phyloP scores from a whole-genome alignment of 2,329 filamentous ascomycete genomes.

The Colletotrichum trifolii region DNA sequence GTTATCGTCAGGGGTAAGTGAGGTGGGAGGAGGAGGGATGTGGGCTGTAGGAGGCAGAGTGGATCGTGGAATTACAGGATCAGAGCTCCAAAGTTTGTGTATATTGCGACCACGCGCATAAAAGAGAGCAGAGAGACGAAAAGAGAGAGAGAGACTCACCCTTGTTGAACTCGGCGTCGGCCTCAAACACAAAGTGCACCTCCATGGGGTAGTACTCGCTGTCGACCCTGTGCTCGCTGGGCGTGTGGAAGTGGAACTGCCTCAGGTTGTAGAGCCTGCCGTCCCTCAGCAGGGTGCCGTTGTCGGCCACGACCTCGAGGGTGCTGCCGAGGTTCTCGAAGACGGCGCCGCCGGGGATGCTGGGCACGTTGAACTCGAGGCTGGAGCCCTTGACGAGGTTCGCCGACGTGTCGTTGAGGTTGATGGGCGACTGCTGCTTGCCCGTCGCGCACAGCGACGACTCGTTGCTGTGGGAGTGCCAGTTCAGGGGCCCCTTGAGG shows the following conservation, averaged over 20 bases:
- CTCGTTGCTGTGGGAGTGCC: conserved; percentile 56
- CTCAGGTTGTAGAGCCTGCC: conserved; percentile 54
- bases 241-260: conserved; percentile 72
- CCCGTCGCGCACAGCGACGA: conserved; percentile 62
- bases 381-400: conserved; percentile 42
- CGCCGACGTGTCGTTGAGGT: conserved; percentile 50
- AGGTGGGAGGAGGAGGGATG: background rate
- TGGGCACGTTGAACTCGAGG: conserved; percentile 50
- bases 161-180: conserved; percentile 39
- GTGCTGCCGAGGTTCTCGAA: conserved; percentile 65
- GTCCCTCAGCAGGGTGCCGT: conserved; percentile 56
- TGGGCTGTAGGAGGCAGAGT: background rate
- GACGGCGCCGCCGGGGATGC: conserved; percentile 48
- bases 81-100: background rate
- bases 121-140: too few species aligned
- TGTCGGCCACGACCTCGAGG: conserved; percentile 58
- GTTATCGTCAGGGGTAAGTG: background rate
- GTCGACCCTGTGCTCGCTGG: conserved; percentile 67
- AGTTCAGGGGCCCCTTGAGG: conserved; percentile 61
- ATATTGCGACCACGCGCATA: too few species aligned
- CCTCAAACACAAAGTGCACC: conserved; percentile 54
- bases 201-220: conserved; percentile 53
- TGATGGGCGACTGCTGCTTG: conserved; percentile 66
- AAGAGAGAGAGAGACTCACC: conserved; percentile 1
- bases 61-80: background rate